phyloP scores from a whole-genome alignment of 768 basidiomycete genomes.

The Naematelia encephala region DNA sequence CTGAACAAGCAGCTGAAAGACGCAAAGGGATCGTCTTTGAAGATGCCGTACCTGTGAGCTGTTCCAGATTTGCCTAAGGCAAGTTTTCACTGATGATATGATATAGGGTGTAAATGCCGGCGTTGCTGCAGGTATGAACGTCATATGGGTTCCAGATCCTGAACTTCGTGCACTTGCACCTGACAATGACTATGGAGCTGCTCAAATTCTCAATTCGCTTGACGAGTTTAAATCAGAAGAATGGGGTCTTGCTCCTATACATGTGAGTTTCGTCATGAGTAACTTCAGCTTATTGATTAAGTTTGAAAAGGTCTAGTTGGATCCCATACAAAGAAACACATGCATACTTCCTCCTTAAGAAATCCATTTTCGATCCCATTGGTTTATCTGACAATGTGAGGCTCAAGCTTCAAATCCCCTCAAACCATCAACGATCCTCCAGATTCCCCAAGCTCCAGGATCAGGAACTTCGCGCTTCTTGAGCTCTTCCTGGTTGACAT shows the following conservation, averaged over 20 bases:
- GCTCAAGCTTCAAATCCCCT: constrained; percentile 28
- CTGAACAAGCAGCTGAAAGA: constrained; percentile 34
- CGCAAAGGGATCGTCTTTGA: constrained; percentile 46
- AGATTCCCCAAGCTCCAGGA: constrained; percentile 87
- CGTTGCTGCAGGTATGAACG: constrained; percentile 49
- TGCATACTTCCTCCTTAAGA: background rate
- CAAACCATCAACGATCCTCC: constrained; percentile 42
- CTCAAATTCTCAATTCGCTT: constrained; percentile 32
- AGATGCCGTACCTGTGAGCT: constrained; percentile 42
- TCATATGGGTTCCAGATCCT: constrained; percentile 48
- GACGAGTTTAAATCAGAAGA: constrained; percentile 40
- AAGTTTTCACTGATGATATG: background rate
- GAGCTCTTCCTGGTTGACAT: constrained; percentile 57
- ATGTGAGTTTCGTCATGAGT: constrained; percentile 10
- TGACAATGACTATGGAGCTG: constrained; percentile 37
- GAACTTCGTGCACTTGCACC: constrained; percentile 40
- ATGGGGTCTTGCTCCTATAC: constrained; percentile 37
- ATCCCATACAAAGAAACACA: background rate
- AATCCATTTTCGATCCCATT: background rate
- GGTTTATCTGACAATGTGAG: too few species aligned
- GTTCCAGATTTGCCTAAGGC: background rate
- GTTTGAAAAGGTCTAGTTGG: too few species aligned
- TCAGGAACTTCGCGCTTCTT: constrained; percentile 71
- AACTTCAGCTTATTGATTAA: background rate
- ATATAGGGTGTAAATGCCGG: constrained; percentile 44